Evolutionary conservation across 352 stramenopile genomes (phyloP).

Genomic region (Phytopythium ostracodes): DNA sequence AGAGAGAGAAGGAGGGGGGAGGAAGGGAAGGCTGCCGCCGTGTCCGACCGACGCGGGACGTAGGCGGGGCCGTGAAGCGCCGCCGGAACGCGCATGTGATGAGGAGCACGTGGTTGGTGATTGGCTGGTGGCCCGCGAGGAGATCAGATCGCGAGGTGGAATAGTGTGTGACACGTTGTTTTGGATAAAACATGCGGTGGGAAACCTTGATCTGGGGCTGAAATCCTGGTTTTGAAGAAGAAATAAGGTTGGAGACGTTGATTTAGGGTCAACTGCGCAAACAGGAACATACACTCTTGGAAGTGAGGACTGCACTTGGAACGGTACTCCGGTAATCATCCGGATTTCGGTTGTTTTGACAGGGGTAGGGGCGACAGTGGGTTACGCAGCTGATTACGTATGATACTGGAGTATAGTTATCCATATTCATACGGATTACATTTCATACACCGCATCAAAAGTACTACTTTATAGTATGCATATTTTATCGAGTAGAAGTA

Average conservation of each 20-base stretch:
- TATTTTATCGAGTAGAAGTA: no score
- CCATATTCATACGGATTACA: no score
- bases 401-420: no score
- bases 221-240: not conserved
- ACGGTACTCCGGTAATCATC: not conserved
- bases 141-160: not conserved
- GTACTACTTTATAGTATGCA: no score
- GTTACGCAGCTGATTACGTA: not conserved
- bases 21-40: not conserved
- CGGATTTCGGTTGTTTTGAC: not conserved
- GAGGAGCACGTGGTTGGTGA: constrained; percentile 1
- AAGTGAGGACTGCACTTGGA: not conserved
- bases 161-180: not conserved
- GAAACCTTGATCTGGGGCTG: not conserved
- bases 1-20: not conserved
- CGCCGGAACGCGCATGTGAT: not conserved
- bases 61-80: not conserved
- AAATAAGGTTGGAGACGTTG: not conserved
- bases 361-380: not conserved
- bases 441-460: no score
- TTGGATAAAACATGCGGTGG: not conserved
- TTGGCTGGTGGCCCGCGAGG: constrained; percentile 1
- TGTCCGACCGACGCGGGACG: not conserved
- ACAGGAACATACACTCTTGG: not conserved
- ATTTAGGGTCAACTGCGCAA: not conserved